These are phyloP conservation scores for Ophiocordyceps australis DNA, from an alignment of 2,329 filamentous ascomycete species.

Conservation along the genomic window DNA sequence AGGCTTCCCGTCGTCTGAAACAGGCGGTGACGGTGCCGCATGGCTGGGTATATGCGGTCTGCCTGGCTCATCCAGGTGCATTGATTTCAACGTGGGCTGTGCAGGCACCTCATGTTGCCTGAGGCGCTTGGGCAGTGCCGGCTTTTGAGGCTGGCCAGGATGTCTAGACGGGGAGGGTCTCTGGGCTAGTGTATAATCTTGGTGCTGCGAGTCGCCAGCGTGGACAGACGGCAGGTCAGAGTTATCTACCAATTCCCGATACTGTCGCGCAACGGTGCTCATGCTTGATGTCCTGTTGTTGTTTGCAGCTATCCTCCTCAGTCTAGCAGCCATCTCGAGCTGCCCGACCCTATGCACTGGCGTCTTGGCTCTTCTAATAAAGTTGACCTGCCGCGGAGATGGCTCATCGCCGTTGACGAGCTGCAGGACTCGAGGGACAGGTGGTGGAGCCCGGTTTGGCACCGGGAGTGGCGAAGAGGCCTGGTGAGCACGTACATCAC, in stretches of 20 bases:
- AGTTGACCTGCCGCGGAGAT: constrained; percentile 6
- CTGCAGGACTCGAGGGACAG: neutral
- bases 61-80: neutral
- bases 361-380: constrained; percentile 30
- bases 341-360: constrained; percentile 31
- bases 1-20: constrained; percentile 25
- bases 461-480: constrained; percentile 1
- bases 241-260: constrained; percentile 24
- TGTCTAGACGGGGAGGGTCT: no score
- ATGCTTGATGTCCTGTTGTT: constrained; percentile 20
- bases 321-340: constrained; percentile 16
- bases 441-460: constrained; percentile 2
- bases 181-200: no score
- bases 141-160: no score
- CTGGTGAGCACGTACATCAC: neutral
- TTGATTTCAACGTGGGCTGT: no score
- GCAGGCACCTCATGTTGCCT: no score
- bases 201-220: constrained; percentile 2
- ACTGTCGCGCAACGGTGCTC: constrained; percentile 31
- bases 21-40: constrained; percentile 11
- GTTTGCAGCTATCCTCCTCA: constrained; percentile 5
- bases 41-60: constrained; percentile 1
- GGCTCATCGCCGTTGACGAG: neutral
- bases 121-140: no score
- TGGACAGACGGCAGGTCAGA: constrained; percentile 8